A percentile compares a stretch with the other conserved stretches of the same genome.
phyloP scores from a whole-genome alignment of 371 early-diverging fungal genomes.

The Mortierella sp. region DNA sequence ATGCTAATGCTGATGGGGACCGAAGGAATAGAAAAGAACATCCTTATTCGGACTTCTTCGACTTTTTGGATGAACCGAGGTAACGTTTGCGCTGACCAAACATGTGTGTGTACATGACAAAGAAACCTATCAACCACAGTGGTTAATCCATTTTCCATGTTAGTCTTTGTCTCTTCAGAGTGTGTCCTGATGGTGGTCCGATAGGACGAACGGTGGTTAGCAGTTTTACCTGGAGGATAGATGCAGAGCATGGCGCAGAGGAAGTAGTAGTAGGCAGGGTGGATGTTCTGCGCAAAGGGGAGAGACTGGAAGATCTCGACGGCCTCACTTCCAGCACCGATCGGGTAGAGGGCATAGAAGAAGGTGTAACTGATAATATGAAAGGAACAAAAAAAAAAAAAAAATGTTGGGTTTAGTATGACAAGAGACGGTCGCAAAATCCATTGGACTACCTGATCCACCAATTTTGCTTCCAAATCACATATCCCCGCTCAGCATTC shows the following conservation, averaged over 20 bases:
- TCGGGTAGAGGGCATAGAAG: slow-evolving; percentile 91
- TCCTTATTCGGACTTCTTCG: slow-evolving; percentile 52
- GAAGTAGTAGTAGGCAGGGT: slow-evolving; percentile 63
- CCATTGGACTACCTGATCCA: slow-evolving; percentile 30
- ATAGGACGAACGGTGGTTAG: slow-evolving; percentile 10
- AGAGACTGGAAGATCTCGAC: slow-evolving; percentile 79
- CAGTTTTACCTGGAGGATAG: slow-evolving; percentile 75
- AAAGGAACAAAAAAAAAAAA: slow-evolving; percentile 5
- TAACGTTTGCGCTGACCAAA: slow-evolving; percentile 84
- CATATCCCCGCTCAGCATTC: background rate
- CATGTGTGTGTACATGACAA: slow-evolving; percentile 92
- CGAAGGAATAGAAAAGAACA: no score
- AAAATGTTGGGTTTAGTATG: slow-evolving; percentile 16
- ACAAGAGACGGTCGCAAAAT: slow-evolving; percentile 29
- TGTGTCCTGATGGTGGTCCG: background rate
- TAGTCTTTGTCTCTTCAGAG: background rate
- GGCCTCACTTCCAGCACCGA: slow-evolving; percentile 89
- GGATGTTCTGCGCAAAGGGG: slow-evolving; percentile 67
- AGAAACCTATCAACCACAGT: slow-evolving; percentile 67
- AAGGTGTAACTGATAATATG: slow-evolving; percentile 88
- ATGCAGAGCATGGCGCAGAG: slow-evolving; percentile 64
- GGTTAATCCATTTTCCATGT: background rate
- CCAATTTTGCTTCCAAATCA: no score
- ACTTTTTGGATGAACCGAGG: slow-evolving; percentile 62
- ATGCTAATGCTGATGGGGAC: no score